Conservation (phyloP, 345 rosid species). For the Populus davidiana region DNA sequence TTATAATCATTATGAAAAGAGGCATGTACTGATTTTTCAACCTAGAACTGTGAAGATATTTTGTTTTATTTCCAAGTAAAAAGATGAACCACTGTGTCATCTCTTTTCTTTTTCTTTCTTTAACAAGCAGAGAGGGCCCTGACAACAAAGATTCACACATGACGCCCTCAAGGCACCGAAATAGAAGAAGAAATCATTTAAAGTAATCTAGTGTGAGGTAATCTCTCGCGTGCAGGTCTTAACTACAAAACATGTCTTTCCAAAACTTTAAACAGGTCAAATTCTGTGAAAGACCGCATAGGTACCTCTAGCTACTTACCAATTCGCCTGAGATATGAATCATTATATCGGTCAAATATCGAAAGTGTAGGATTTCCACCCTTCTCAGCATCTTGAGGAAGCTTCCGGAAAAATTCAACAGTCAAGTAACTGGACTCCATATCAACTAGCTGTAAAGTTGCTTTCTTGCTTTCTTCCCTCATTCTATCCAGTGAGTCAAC, state of each 20-base stretch:
- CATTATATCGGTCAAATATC: constrained; percentile 80
- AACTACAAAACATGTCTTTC: background rate
- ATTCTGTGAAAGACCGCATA: background rate
- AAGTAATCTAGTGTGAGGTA: background rate
- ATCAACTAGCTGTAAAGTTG: constrained; percentile 81
- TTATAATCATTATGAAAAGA: too few species aligned
- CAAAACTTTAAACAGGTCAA: background rate
- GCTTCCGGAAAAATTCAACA: constrained; percentile 91
- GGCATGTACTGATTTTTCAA: too few species aligned
- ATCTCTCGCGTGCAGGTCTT: background rate
- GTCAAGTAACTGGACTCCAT: constrained; percentile 93
- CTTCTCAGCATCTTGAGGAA: constrained; percentile 92
- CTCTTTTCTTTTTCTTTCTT: too few species aligned
- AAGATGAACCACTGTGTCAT: too few species aligned
- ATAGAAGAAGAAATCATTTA: too few species aligned
- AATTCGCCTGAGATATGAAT: constrained; percentile 74
- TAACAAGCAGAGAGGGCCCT: too few species aligned
- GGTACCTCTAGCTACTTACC: constrained; percentile 39
- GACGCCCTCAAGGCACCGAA: too few species aligned
- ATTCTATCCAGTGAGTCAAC: constrained; percentile 76
- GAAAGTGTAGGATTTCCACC: constrained; percentile 97
- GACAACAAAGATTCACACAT: too few species aligned
- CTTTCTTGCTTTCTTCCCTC: constrained; percentile 90
- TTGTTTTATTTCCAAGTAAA: too few species aligned
- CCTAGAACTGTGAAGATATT: too few species aligned